Conservation (phyloP, 768 basidiomycete species). For the Tephrocybe rancida region DNA sequence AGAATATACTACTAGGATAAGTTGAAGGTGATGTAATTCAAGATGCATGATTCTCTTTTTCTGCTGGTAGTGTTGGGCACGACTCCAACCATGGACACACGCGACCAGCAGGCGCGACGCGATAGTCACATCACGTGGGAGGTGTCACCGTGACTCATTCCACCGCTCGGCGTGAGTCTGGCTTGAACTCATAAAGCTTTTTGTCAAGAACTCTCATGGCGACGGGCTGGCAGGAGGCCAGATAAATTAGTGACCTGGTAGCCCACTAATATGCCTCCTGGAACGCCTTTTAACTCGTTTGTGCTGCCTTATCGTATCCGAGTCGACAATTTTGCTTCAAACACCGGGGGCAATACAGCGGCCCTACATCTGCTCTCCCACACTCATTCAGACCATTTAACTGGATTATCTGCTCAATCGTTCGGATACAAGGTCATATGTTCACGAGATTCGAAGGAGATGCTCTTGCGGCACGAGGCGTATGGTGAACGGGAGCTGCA, state of each 20-base stretch:
- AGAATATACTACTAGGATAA: too few species aligned
- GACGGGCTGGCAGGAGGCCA: background rate
- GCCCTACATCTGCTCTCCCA: constrained; percentile 82
- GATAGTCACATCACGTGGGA: background rate
- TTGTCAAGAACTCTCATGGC: constrained; percentile 4
- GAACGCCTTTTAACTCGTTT: constrained; percentile 78
- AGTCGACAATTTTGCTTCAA: constrained; percentile 77
- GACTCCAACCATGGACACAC: too few species aligned
- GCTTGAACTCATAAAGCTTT: background rate
- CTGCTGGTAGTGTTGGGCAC: too few species aligned
- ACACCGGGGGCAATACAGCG: constrained; percentile 35
- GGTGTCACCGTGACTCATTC: constrained; percentile 1
- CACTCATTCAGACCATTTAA: constrained; percentile 87
- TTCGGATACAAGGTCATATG: constrained; percentile 78
- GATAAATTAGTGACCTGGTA: background rate
- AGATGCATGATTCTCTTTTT: too few species aligned
- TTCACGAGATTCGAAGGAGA: constrained; percentile 82
- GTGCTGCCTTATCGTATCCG: constrained; percentile 81
- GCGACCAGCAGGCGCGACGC: too few species aligned
- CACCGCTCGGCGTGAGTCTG: too few species aligned
- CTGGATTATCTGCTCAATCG: constrained; percentile 72
- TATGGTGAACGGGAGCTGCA: constrained; percentile 63
- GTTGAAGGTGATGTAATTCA: too few species aligned
- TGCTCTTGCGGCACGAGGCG: constrained; percentile 80
- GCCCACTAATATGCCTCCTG: constrained; percentile 61